Base-by-base conservation (phyloP, 2,329 filamentous ascomycete genomes). In the Cercospora janseana region DNA sequence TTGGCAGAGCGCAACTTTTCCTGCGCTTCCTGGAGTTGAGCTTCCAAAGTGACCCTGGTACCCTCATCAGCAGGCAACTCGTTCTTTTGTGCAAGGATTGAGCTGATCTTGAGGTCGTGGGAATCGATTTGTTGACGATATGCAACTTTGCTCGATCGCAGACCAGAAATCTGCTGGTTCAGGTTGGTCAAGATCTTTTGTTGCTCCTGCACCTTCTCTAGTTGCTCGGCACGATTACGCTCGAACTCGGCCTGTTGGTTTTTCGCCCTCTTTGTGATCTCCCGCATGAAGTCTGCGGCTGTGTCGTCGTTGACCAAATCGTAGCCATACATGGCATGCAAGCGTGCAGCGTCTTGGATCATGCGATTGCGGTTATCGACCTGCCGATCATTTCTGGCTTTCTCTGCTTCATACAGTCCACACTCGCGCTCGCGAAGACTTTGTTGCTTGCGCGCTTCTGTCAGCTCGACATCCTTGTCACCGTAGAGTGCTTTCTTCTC, bases 1-100 rank as follows among this genome's bases (percentile, higher is more conserved):
- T 82, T 85, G 3, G 81, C 76, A 46, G 79, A 77, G 38, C 78
- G 70, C 12, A 95, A 75, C 26, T 78, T 79, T 13, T 74, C 72
- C 53, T 86, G 80, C 0, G 87, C 77, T 29, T 93, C 87, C 28
- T 82, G 79, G 41, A 87, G 79, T 46, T 86, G 84, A 12, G 83
- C 80, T 61, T 93, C 86, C 5, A 96, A 76, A 3, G 87, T 76
- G 20, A 87, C 86, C 66, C 88, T 88, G 24, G 81, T 81, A 3
- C 91, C 91, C 70, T 97, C 92, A 60, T 98, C 92, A 23, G 91
- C 79, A 27, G 86, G 79, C 48, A 98, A 85, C n/a, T 76, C 75
- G 60, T 85, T 79, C 24, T 89, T 75, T 24, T 86, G 81, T 38
- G 74, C 77, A 63, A 95, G 88, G 26, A 91, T 75, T 1, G 74